phyloP scores from a whole-genome alignment of 306 rosid species.

The Sophora flavescens region DNA sequence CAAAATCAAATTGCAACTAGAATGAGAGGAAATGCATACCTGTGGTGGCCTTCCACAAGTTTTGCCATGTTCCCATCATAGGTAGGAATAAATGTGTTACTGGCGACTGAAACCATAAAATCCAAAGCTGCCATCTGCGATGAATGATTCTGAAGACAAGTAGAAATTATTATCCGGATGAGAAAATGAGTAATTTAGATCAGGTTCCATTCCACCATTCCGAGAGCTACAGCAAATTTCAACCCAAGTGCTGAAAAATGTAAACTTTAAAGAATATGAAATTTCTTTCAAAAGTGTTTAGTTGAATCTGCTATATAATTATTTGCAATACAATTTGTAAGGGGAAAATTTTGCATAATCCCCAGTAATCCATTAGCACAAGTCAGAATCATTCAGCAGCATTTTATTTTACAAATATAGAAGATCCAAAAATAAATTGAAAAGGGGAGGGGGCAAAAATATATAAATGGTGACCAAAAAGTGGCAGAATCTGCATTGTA shows the following conservation, averaged over 20 bases:
- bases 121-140: constrained; percentile 99
- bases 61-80: constrained; percentile 99
- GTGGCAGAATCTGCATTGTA: constrained; percentile 88
- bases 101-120: constrained; percentile 91
- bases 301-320: constrained; percentile 8
- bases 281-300: constrained; percentile 1
- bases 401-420: constrained; percentile 12
- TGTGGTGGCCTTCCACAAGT: constrained; percentile 96
- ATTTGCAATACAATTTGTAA: constrained; percentile 5
- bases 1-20: constrained; percentile 37
- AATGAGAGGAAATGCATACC: constrained; percentile 55
- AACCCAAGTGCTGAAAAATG: constrained; percentile 7
- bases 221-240: constrained; percentile 10
- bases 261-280: background rate
- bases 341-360: constrained; percentile 20
- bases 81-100: constrained; percentile 88
- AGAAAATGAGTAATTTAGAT: constrained; percentile 11
- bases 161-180: background rate
- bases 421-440: constrained; percentile 7
- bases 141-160: constrained; percentile 72
- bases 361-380: constrained; percentile 21
- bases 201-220: background rate
- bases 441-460: background rate
- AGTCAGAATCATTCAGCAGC: constrained; percentile 9
- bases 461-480: constrained; percentile 54